These are phyloP conservation scores for Artemisia annua DNA, from an alignment of 129 eudicot genomes.

Conservation along the genomic window DNA sequence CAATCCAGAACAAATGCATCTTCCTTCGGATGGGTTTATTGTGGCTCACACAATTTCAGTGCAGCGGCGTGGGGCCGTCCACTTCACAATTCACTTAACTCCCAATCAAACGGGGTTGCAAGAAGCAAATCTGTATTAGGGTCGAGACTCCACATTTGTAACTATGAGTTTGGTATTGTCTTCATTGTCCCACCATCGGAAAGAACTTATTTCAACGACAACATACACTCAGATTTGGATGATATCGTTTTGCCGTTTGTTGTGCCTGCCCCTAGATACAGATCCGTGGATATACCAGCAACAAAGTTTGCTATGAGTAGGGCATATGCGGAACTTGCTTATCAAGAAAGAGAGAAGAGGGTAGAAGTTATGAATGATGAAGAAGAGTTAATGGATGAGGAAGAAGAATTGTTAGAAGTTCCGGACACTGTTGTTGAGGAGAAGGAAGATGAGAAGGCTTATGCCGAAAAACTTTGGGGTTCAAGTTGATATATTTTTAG, in stretches of 20 bases:
- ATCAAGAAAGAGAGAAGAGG: slow-evolving; percentile 33
- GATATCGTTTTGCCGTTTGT: slow-evolving; percentile 72
- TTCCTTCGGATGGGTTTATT: slow-evolving; percentile 88
- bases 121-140: slow-evolving; percentile 50
- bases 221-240: slow-evolving; percentile 44
- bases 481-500: slow-evolving; percentile 48
- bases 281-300: slow-evolving; percentile 64
- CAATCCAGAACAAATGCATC: slow-evolving; percentile 43
- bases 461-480: slow-evolving; percentile 84
- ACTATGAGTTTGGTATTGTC: slow-evolving; percentile 80
- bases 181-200: slow-evolving; percentile 67
- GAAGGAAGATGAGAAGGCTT: slow-evolving; percentile 79
- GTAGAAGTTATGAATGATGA: slow-evolving; percentile 31
- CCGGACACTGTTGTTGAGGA: slow-evolving; percentile 43
- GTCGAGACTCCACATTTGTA: slow-evolving; percentile 75
- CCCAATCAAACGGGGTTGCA: slow-evolving; percentile 9
- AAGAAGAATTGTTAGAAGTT: slow-evolving; percentile 54
- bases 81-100: slow-evolving; percentile 37
- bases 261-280: slow-evolving; percentile 87
- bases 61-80: slow-evolving; percentile 99
- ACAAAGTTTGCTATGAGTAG: slow-evolving; percentile 77
- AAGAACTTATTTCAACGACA: background rate
- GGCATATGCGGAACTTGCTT: slow-evolving; percentile 47
- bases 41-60: slow-evolving; percentile 92
- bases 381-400: slow-evolving; percentile 69